phyloP scores from a whole-genome alignment of 2,329 filamentous ascomycete species.

The Monilinia vaccinii-corymbosi region DNA sequence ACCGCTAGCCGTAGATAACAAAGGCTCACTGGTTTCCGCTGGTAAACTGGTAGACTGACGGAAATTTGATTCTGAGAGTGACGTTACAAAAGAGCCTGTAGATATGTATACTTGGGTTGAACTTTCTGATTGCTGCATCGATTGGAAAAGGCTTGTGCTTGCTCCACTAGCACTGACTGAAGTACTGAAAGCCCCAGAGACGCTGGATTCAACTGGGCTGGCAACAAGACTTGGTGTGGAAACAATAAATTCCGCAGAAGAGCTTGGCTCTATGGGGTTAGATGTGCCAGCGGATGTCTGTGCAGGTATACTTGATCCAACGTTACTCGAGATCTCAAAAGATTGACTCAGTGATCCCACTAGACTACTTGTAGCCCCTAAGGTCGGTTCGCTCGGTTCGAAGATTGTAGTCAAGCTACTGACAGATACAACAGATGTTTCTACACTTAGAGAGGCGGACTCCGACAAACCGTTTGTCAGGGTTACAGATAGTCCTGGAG shows the following conservation, averaged over 20 bases:
- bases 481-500: not conserved
- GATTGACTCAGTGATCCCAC: not conserved
- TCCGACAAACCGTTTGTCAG: not conserved
- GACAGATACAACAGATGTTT: not conserved
- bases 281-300: not conserved
- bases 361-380: not conserved
- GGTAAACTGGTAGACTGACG: not conserved
- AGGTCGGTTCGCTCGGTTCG: not conserved
- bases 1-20: not conserved
- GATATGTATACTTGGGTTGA: not conserved
- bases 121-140: not conserved
- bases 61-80: not conserved
- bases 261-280: not conserved
- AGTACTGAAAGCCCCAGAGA: not conserved
- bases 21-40: not conserved
- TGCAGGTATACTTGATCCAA: not conserved
- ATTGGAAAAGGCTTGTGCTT: not conserved
- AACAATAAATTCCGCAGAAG: not conserved
- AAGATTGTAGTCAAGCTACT: not conserved
- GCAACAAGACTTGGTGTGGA: not conserved
- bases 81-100: not conserved
- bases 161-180: not conserved
- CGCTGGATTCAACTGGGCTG: not conserved
- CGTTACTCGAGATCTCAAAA: not conserved
- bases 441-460: not conserved